These are phyloP conservation scores for Talaromyces sp. DNA, from an alignment of 2,329 filamentous ascomycete genomes.

Conservation along the genomic window DNA sequence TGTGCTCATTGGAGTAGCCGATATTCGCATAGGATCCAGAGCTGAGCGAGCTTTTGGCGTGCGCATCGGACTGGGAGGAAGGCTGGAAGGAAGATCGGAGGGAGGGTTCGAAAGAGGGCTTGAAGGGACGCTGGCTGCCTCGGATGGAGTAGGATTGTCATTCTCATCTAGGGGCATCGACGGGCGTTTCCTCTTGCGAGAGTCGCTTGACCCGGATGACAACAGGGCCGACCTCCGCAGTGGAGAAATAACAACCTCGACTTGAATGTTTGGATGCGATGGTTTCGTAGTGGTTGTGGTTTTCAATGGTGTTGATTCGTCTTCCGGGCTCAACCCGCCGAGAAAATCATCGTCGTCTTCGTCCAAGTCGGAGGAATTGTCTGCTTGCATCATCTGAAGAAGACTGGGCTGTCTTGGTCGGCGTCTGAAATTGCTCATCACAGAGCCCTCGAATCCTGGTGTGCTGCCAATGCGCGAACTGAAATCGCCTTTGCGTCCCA, in stretches of 20 bases:
- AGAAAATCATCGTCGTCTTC: slow-evolving; percentile 35
- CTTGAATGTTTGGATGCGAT: slow-evolving; percentile 3
- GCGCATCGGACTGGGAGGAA: slow-evolving; percentile 4
- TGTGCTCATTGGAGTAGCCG: slow-evolving; percentile 32
- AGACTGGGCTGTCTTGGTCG: slow-evolving; percentile 40
- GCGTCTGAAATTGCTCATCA: slow-evolving; percentile 39
- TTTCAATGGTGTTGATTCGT: slow-evolving; percentile 41
- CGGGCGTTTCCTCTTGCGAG: slow-evolving; percentile 33
- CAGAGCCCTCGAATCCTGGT: slow-evolving; percentile 37
- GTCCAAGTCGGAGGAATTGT: slow-evolving; percentile 27
- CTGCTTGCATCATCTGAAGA: slow-evolving; percentile 39
- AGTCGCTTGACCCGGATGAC: slow-evolving; percentile 21
- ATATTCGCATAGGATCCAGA: slow-evolving; percentile 15
- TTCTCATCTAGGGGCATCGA: slow-evolving; percentile 14
- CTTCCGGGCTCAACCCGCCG: slow-evolving; percentile 34
- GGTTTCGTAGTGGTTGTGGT: slow-evolving; percentile 21
- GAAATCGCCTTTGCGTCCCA: slow-evolving; percentile 31
- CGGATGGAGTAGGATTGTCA: slow-evolving; percentile 11
- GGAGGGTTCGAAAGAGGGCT: neutral
- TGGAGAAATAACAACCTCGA: slow-evolving; percentile 17
- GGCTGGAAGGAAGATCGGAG: slow-evolving; percentile 5
- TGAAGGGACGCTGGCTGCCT: slow-evolving; percentile 13
- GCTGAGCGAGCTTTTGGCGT: slow-evolving; percentile 2
- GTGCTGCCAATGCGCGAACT: slow-evolving; percentile 32
- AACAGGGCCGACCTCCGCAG: slow-evolving; percentile 12